Conservation (phyloP, 1,284 basidiomycete genomes). For the Sanguinoderma infundibulare region DNA sequence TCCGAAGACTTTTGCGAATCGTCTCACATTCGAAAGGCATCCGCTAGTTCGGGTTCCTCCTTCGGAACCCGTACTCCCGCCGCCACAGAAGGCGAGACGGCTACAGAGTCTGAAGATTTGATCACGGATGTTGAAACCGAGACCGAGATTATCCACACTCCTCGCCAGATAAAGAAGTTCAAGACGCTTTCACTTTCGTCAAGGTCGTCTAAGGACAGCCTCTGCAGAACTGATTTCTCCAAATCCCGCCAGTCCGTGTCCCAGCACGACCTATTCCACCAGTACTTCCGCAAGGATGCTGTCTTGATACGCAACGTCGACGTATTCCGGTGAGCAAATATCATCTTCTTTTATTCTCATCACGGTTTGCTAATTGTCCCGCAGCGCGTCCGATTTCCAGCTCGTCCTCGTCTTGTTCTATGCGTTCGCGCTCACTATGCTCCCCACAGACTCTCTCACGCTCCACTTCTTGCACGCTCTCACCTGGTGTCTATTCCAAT, state of each 20-base stretch:
- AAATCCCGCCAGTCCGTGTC: conserved; percentile 41
- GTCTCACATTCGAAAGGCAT: conserved; percentile 24
- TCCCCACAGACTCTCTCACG: conserved; percentile 47
- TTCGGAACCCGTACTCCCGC: conserved; percentile 57
- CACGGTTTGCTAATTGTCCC: background rate
- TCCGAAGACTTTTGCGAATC: conserved; percentile 13
- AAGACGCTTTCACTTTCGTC: conserved; percentile 11
- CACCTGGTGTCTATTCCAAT: conserved; percentile 88
- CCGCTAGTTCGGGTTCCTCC: conserved; percentile 24
- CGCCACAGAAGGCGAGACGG: conserved; percentile 74
- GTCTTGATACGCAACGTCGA: conserved; percentile 87
- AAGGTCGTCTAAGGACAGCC: conserved; percentile 9
- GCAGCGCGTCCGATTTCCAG: conserved; percentile 70
- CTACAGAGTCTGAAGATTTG: conserved; percentile 63
- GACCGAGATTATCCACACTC: conserved; percentile 32
- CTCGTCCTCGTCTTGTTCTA: conserved; percentile 50
- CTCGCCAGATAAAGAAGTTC: background rate
- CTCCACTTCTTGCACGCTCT: conserved; percentile 86
- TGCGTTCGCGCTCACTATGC: conserved; percentile 36
- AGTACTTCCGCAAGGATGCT: conserved; percentile 90
- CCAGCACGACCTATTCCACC: conserved; percentile 89
- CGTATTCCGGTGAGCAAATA: conserved; percentile 68
- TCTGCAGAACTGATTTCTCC: conserved; percentile 5
- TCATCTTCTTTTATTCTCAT: conserved; percentile 10
- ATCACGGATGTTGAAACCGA: conserved; percentile 74